These are phyloP conservation scores for Theobroma cacao DNA, from an alignment of 345 rosid genomes.

Conservation along the genomic window DNA sequence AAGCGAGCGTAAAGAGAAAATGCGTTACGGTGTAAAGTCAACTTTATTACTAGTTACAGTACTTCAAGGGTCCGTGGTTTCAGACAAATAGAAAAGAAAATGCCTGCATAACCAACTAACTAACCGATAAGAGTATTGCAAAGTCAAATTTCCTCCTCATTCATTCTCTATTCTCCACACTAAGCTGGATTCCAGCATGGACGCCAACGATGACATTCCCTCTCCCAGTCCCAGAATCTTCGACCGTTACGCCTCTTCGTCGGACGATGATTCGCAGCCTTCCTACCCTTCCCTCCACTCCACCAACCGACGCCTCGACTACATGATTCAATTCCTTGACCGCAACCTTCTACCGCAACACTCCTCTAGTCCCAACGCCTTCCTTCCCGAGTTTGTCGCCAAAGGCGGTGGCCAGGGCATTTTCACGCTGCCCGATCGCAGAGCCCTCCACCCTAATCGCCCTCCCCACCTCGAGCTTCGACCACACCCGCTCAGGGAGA, in stretches of 20 bases:
- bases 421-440: slow-evolving; percentile 63
- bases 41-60: too few relatives aligned
- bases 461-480: slow-evolving; percentile 81
- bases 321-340: slow-evolving; percentile 89
- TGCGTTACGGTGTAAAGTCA: too few relatives aligned
- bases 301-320: slow-evolving; percentile 72
- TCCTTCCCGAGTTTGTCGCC: slow-evolving; percentile 59
- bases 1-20: too few relatives aligned
- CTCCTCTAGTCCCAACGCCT: slow-evolving; percentile 9
- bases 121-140: neutral
- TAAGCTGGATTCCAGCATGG: neutral
- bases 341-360: slow-evolving; percentile 50
- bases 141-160: neutral
- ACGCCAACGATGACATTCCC: slow-evolving; percentile 10
- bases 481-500: slow-evolving; percentile 87
- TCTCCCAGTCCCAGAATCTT: slow-evolving; percentile 48
- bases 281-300: slow-evolving; percentile 47
- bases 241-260: slow-evolving; percentile 55
- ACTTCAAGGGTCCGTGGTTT: too few relatives aligned
- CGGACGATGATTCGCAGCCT: slow-evolving; percentile 43
- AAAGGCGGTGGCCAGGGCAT: slow-evolving; percentile 54
- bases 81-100: too few relatives aligned
- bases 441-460: slow-evolving; percentile 72
- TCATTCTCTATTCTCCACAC: neutral
- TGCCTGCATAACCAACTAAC: neutral